Conservation (phyloP, 768 basidiomycete genomes). For the Boletus eberwhitei region DNA sequence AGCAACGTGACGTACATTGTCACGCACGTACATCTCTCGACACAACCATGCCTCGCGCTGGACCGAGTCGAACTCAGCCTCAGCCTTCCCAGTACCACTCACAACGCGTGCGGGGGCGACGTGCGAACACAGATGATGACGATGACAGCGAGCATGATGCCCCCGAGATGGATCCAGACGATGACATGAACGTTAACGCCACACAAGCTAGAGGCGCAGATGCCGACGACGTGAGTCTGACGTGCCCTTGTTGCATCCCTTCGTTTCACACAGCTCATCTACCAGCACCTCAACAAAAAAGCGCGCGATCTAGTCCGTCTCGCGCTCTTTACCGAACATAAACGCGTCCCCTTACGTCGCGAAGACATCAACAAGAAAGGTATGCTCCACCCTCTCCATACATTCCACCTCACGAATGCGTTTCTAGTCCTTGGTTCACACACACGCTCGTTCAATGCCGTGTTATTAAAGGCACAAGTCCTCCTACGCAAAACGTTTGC, state of each 20-base stretch:
- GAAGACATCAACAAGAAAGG: slow-evolving; percentile 91
- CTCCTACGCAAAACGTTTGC: slow-evolving; percentile 67
- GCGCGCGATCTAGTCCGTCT: slow-evolving; percentile 74
- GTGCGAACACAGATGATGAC: slow-evolving; percentile 29
- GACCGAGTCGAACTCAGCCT: slow-evolving; percentile 30
- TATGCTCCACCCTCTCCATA: slow-evolving; percentile 15
- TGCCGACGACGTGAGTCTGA: too few species aligned
- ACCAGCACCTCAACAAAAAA: slow-evolving; percentile 62
- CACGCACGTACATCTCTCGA: neutral
- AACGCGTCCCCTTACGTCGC: slow-evolving; percentile 59
- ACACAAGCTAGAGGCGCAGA: neutral
- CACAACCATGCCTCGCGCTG: slow-evolving; percentile 30
- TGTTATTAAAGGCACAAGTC: slow-evolving; percentile 62
- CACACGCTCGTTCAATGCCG: slow-evolving; percentile 58
- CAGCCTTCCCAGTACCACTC: slow-evolving; percentile 41
- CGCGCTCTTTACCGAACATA: slow-evolving; percentile 78
- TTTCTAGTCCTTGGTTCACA: slow-evolving; percentile 44
- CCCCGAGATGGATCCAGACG: slow-evolving; percentile 13
- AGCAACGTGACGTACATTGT: too few species aligned
- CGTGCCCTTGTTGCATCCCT: neutral
- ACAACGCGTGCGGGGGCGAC: slow-evolving; percentile 29
- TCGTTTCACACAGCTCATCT: neutral
- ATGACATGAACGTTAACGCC: slow-evolving; percentile 33
- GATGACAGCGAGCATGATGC: slow-evolving; percentile 36
- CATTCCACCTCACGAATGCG: neutral